Evolutionary conservation across 306 rosid species (phyloP).

Genomic region (Glycyrrhiza uralensis): DNA sequence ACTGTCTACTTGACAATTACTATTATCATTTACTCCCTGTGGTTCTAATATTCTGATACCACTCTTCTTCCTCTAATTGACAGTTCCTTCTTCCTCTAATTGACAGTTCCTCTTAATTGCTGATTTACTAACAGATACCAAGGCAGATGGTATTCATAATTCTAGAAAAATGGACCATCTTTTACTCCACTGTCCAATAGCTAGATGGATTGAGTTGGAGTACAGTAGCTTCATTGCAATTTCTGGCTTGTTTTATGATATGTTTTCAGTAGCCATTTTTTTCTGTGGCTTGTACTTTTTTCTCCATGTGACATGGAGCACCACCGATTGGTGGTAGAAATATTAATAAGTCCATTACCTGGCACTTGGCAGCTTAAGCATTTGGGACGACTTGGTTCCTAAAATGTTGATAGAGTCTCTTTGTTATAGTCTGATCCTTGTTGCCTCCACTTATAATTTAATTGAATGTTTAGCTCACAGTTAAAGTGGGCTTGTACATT

Average conservation of each 20-base stretch:
- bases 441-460: neutral
- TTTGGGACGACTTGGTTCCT: constrained; percentile 11
- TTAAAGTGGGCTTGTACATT: constrained; percentile 9
- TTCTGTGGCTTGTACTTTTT: neutral
- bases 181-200: neutral
- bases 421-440: constrained; percentile 1
- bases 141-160: neutral
- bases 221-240: neutral
- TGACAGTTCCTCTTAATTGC: too few relatives aligned
- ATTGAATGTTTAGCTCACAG: neutral
- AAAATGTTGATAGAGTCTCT: neutral
- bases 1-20: neutral
- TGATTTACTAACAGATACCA: too few relatives aligned
- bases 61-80: too few relatives aligned
- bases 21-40: neutral
- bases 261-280: neutral
- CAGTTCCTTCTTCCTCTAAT: too few relatives aligned
- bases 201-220: neutral
- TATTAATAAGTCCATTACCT: neutral
- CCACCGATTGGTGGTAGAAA: neutral
- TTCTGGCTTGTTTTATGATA: neutral
- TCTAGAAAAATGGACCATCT: neutral
- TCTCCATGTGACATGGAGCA: neutral
- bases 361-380: constrained; percentile 13
- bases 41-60: neutral